Evolutionary conservation across 805 yeast genomes (phyloP), one percentile per base, ranked within the genome.

Genomic region (Nakazawaea laoshanensis): DNA sequence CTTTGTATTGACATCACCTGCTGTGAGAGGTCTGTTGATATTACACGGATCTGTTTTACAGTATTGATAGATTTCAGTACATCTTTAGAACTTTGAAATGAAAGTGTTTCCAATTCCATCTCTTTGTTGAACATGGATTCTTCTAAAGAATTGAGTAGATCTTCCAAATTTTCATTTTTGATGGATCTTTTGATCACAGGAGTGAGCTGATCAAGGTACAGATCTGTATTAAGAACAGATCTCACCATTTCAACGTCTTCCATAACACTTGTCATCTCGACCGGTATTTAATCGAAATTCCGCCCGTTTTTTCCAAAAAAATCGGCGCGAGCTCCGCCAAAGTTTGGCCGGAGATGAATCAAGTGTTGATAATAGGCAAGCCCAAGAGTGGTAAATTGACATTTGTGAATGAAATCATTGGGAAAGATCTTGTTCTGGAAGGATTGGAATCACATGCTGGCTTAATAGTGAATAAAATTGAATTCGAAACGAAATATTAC

Each of bases 171-270:
- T 40, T 72, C 63, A 12, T 65, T 56, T 32, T 61, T 61, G 27
- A 86, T 55, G 14, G 87, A 78, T 7, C 74, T 67, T 45, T 72
- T 74, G 42, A 85, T 67, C 12, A 82, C 67, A 1, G 94, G 94
- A 2, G 85, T 81, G 38, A 86, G 65, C 51, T 82, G 85, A 42
- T 85, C 94, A 24, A 85, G 53, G 51, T 78, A 83, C 44, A 81
- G 88, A 36, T 75, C 81, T 3, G 81, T 70, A 29, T 63, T 56
- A 20, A 70, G 48, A 1, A 76, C 67, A 12, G 50, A 5, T n/a
- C n/a, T n/a, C n/a, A n/a, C n/a, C n/a, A n/a, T n/a, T n/a, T n/a
- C n/a, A n/a, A n/a, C n/a, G n/a, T n/a, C n/a, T n/a, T n/a, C n/a
- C n/a, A n/a, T n/a, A n/a, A n/a, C n/a, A n/a, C n/a, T n/a, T n/a